Conservation (phyloP, 805 yeast genomes). For the Ogataea populi-albae region DNA sequence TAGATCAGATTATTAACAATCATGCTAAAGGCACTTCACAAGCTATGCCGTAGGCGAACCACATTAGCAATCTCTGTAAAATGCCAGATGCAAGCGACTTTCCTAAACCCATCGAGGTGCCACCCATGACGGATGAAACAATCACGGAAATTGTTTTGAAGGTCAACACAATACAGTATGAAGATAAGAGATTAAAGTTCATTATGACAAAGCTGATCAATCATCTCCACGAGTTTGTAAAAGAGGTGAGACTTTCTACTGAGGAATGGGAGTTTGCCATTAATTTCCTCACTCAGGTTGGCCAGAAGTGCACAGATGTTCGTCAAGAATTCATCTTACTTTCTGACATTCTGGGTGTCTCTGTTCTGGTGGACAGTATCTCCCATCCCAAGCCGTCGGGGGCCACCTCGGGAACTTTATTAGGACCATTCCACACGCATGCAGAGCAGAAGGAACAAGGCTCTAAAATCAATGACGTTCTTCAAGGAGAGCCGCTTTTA, state of each 20-base stretch:
- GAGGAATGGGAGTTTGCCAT: slow-evolving; percentile 11
- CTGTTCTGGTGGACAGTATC: slow-evolving; percentile 10
- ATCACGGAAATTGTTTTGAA: slow-evolving; percentile 10
- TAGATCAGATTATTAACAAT: too few relatives aligned
- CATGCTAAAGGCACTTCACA: too few relatives aligned
- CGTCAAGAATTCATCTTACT: slow-evolving; percentile 10
- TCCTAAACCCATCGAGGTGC: slow-evolving; percentile 10
- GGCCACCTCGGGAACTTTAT: slow-evolving; percentile 9
- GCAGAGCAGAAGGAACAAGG: slow-evolving; percentile 8
- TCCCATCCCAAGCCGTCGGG: slow-evolving; percentile 9
- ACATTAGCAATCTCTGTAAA: too few relatives aligned
- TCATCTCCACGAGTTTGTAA: slow-evolving; percentile 6
- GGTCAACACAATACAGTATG: slow-evolving; percentile 9
- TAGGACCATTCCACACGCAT: slow-evolving; percentile 11
- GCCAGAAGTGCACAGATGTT: slow-evolving; percentile 10
- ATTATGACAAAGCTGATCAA: slow-evolving; percentile 3
- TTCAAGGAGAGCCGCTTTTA: slow-evolving; percentile 9
- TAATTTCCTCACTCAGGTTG: slow-evolving; percentile 7
- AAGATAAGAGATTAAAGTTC: slow-evolving; percentile 5
- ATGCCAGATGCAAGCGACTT: background rate
- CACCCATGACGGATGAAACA: slow-evolving; percentile 11
- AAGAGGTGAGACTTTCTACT: slow-evolving; percentile 10
- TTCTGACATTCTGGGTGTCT: slow-evolving; percentile 8
- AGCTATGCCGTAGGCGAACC: too few relatives aligned
- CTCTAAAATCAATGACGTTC: slow-evolving; percentile 1